Base-by-base conservation (phyloP, 2,329 filamentous ascomycete species). In the Cercospora canescens region DNA sequence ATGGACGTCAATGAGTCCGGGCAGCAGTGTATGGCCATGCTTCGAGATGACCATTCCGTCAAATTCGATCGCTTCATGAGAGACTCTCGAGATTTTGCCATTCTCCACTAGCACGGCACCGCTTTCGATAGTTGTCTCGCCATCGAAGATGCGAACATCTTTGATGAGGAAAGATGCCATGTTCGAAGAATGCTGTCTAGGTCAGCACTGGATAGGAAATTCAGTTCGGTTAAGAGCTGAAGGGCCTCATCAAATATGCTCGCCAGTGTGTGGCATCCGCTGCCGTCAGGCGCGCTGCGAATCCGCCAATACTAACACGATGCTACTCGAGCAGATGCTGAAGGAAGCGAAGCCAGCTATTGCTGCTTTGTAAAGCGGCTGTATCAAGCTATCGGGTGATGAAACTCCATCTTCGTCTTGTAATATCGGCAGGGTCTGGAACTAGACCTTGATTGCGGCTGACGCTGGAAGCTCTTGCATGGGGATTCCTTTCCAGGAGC, bases 1-100 rank as follows among this genome's bases (percentile, higher is more conserved):
- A 67, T 85, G 84, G 48, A 77, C 79, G 68, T 85, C 84, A 32
- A 86, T 85, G 5, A 86, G 72, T 1, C 84, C 84, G 1, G 83
- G 83, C 0, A 85, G 74, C 0, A 85, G 66, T 0, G 83, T 85
- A 66, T 83, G 79, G 7, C 78, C 79, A 2, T 81, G 80, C 62
- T 79, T 82, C 4, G 81, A 81, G 63, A 82, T 76, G 4, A 76
- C 76, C 3, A 72, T 60, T 18, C 73, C 72, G 32, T 65, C 24
- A 60, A 62, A 73, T 6, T 67, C 32, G 50, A 73, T 70, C 2
- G 41, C 8, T 1, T 45, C 54, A 4, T 48, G 18, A 1, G 71
- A 73, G 45, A 76, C 70, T 48, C 72, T 65, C 0, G 69, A 56
- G 64, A 85, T 82, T 41, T 79, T 79, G 59, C 81, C 81, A 63